Percentiles rank a stretch among this genome's conserved stretches.
These are phyloP conservation scores for Xerocomellus chrysenteron DNA, from an alignment of 768 basidiomycete genomes.

Conservation along the genomic window DNA sequence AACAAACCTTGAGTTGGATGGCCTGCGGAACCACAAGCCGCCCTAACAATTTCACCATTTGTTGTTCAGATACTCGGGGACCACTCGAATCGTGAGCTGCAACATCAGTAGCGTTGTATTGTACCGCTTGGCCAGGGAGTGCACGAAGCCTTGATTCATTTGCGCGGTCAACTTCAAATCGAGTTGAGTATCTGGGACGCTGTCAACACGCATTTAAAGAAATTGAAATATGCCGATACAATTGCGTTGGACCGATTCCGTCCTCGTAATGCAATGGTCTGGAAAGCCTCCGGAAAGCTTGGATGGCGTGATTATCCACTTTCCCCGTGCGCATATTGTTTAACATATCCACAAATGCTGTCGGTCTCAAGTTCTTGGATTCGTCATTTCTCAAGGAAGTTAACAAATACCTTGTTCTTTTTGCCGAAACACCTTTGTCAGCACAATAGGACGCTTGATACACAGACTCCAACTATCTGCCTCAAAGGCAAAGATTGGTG, in stretches of 20 bases:
- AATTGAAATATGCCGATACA: conserved; percentile 45
- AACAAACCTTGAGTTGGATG: conserved; percentile 50
- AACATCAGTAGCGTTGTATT: conserved; percentile 46
- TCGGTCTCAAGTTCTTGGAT: background rate
- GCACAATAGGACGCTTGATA: conserved; percentile 50
- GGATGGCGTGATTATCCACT: conserved; percentile 42
- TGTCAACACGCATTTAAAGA: background rate
- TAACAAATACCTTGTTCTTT: conserved; percentile 63
- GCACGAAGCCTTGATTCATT: conserved; percentile 53
- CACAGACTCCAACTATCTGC: conserved; percentile 69
- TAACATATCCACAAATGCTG: conserved; percentile 79
- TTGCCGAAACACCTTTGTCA: conserved; percentile 84
- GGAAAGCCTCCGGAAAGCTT: conserved; percentile 54
- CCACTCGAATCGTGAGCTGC: conserved; percentile 48
- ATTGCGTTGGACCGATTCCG: conserved; percentile 76
- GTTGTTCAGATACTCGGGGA: conserved; percentile 31
- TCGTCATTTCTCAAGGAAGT: background rate
- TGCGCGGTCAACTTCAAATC: conserved; percentile 68
- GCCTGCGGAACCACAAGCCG: conserved; percentile 56
- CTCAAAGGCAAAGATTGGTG: conserved; percentile 74
- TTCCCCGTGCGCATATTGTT: conserved; percentile 84
- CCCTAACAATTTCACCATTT: conserved; percentile 49
- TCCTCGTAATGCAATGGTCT: conserved; percentile 64
- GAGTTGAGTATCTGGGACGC: conserved; percentile 58
- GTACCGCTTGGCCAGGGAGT: conserved; percentile 38